These are phyloP conservation scores for Solanum hybrid DNA, from an alignment of 305 asterid genomes.

Conservation along the genomic window DNA sequence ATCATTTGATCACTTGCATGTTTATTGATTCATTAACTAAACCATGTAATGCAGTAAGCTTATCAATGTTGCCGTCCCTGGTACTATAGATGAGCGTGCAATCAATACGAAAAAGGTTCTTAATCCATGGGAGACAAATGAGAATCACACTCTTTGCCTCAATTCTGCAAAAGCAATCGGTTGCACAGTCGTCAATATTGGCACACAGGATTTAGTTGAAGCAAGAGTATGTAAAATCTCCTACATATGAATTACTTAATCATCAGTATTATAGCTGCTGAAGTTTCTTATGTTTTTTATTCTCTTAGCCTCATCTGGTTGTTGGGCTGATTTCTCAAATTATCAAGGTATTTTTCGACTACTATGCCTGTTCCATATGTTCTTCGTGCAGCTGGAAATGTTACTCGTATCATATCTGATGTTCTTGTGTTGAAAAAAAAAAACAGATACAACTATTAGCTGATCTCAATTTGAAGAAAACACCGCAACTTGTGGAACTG, in stretches of 20 bases:
- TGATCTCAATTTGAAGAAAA: constrained; percentile 85
- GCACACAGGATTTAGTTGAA: constrained; percentile 88
- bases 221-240: constrained; percentile 43
- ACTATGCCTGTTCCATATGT: background rate
- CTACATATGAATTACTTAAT: background rate
- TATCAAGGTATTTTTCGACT: constrained; percentile 51
- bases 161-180: constrained; percentile 98
- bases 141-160: constrained; percentile 84
- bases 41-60: constrained; percentile 59
- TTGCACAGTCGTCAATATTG: constrained; percentile 91
- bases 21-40: constrained; percentile 3
- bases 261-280: background rate
- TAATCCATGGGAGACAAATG: constrained; percentile 91
- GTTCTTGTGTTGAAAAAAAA: background rate
- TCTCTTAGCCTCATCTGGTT: constrained; percentile 59
- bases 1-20: background rate
- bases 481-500: constrained; percentile 87
- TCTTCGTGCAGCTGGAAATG: background rate
- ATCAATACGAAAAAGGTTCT: constrained; percentile 68
- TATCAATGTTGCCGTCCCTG: constrained; percentile 89
- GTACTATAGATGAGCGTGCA: constrained; percentile 87
- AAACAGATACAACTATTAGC: constrained; percentile 32
- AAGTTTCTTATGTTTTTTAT: constrained; percentile 1
- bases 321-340: constrained; percentile 82
- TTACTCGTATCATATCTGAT: background rate